Percentiles rank a stretch among this genome's conserved stretches.
Conservation (phyloP, 176 grass and related monocot genomes). For the Carex pumila region DNA sequence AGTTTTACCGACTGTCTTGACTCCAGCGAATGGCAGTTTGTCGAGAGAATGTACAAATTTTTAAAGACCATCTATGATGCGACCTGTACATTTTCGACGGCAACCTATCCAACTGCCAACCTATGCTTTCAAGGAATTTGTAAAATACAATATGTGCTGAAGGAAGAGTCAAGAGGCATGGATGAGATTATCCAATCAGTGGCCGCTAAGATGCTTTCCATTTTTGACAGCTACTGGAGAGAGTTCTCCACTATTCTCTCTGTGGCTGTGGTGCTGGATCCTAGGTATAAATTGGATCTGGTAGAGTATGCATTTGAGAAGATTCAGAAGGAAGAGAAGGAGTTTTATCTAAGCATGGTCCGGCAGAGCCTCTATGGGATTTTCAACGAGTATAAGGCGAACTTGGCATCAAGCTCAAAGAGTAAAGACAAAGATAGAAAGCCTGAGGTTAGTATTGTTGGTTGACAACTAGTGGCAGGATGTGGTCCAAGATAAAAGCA, state of each 20-base stretch:
- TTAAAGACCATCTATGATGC: conserved; percentile 20
- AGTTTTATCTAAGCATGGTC: conserved; percentile 12
- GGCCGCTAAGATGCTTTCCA: conserved; percentile 15
- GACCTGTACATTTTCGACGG: conserved; percentile 2
- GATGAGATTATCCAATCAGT: conserved; percentile 15
- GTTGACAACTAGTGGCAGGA: background rate
- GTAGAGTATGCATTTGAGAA: conserved; percentile 24
- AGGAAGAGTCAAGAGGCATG: conserved; percentile 22
- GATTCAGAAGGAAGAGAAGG: conserved; percentile 16
- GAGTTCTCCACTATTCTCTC: conserved; percentile 20
- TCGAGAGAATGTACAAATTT: conserved; percentile 26
- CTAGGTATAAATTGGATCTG: conserved; percentile 19
- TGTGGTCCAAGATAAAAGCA: background rate
- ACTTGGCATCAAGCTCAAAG: conserved; percentile 18
- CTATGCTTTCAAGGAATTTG: conserved; percentile 24
- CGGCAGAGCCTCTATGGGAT: conserved; percentile 14
- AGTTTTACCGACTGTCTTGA: conserved; percentile 17
- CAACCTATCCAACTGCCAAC: conserved; percentile 17
- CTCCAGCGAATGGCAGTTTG: conserved; percentile 4
- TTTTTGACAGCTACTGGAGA: conserved; percentile 23
- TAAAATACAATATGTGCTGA: conserved; percentile 26
- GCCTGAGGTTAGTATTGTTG: conserved; percentile 21
- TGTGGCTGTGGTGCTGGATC: conserved; percentile 22
- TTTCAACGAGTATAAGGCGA: conserved; percentile 20
- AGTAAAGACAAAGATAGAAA: conserved; percentile 25